Evolutionary conservation across 2,329 filamentous ascomycete species (phyloP).

Genomic region (Sporothrix phasma): DNA sequence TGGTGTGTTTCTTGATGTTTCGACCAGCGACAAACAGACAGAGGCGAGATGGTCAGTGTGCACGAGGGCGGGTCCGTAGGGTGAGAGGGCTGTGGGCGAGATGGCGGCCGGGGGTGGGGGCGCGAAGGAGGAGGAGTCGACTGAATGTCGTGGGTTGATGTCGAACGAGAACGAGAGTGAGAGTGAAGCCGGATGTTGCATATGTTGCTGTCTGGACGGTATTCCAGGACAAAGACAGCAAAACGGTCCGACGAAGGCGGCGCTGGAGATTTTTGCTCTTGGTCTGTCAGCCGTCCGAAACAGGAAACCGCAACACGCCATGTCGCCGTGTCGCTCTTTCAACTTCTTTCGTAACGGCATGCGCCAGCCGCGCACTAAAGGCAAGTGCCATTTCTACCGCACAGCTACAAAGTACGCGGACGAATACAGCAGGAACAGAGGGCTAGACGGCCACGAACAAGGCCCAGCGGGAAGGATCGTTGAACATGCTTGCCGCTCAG

Average conservation of each 20-base stretch:
- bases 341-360: background rate
- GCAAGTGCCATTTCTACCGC: background rate
- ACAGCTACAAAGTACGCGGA: background rate
- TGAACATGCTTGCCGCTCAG: background rate
- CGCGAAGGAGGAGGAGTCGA: too few relatives aligned
- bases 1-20: slow-evolving; percentile 12
- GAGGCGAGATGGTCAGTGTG: background rate
- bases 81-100: background rate
- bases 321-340: background rate
- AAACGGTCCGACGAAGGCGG: background rate
- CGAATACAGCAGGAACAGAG: background rate
- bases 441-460: background rate
- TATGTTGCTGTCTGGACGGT: background rate
- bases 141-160: too few relatives aligned
- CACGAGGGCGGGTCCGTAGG: background rate
- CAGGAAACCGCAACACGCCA: slow-evolving; percentile 7
- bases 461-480: background rate
- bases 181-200: too few relatives aligned
- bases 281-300: slow-evolving; percentile 8
- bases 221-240: background rate
- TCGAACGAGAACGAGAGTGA: background rate
- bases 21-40: slow-evolving; percentile 10
- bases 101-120: background rate
- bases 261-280: background rate
- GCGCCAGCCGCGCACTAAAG: background rate